A percentile compares a stretch with the other conserved stretches of the same genome.
Conservation (phyloP, 441 rosid genomes). For the Biscutella laevigata region DNA sequence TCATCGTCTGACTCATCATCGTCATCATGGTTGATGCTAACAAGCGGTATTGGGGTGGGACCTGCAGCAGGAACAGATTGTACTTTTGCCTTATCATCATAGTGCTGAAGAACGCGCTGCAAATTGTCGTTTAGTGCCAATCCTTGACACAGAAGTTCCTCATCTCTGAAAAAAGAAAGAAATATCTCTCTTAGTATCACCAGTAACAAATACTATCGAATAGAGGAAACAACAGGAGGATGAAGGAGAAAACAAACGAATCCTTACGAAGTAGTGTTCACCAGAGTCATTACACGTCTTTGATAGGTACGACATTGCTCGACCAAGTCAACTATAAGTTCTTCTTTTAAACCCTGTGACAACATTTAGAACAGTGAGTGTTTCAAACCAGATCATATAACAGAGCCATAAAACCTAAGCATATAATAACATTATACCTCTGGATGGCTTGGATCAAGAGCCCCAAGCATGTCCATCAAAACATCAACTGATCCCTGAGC, state of each 20-base stretch:
- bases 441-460: conserved; percentile 70
- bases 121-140: conserved; percentile 69
- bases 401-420: background rate
- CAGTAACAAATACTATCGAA: background rate
- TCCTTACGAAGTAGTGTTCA: conserved; percentile 63
- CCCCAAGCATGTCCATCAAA: conserved; percentile 80
- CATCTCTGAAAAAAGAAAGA: conserved; percentile 48
- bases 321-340: conserved; percentile 82
- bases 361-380: conserved; percentile 5
- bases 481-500: conserved; percentile 74
- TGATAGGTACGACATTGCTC: conserved; percentile 91
- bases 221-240: background rate
- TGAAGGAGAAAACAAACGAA: background rate
- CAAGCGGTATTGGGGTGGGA: conserved; percentile 45
- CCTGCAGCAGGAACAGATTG: conserved; percentile 27
- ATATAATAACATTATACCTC: conserved; percentile 39
- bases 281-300: conserved; percentile 74
- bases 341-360: conserved; percentile 75
- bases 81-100: conserved; percentile 77
- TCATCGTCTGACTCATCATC: conserved; percentile 93
- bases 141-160: conserved; percentile 74
- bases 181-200: conserved; percentile 20
- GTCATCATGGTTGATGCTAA: conserved; percentile 63
- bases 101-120: conserved; percentile 76
- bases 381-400: conserved; percentile 4